Base-by-base conservation (phyloP, 1,139 yeast genomes). In the Pichia sp. region DNA sequence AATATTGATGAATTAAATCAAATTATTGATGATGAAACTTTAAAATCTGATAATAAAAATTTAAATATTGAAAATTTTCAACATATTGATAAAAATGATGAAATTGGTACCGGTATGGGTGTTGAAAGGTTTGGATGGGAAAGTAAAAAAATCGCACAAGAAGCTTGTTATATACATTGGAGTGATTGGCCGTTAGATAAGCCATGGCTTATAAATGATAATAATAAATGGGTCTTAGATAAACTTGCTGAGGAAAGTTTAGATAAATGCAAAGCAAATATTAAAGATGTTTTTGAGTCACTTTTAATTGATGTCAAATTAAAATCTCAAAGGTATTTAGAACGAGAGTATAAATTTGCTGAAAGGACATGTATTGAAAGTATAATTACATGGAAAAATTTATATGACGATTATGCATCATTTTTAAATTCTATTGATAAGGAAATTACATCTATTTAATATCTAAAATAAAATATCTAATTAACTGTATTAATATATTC, bases 181-280 rank as follows among this genome's bases (percentile, higher is more conserved):
- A 58, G 64, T 27, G 67, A 64, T 46, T 51, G 54, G 44, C 68
- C 68, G 2, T 41, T 64, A 4, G 56, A 63, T 1, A 63, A 64
- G 41, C 67, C 67, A 6, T 64, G 68, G 68, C 38, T 37, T 10
- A 35, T 45, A 5, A 46, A 48, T 8, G 46, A 45, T 23, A 50
- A 47, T 26, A 34, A 40, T 4, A 37, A 24, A 16, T 41, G 48
- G 48, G 6, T 45, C 11, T 31, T 45, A 22, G 37, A 42, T 25
- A 40, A 49, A 30, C 40, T 49, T 22, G 40, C 40, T 4, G 48
- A 48, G 29, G 46, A 40, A 22, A 34, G 42, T n/a, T 38, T 42
- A 6, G 23, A 28, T 11, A 42, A 40, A 4, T 39, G 40, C 30
- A 32, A 22, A 16, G 27, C 40, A 6, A 40, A 36, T 16, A 20